Base-by-base conservation (phyloP, 768 basidiomycete species). In the Rhodotorula taiwanensis region DNA sequence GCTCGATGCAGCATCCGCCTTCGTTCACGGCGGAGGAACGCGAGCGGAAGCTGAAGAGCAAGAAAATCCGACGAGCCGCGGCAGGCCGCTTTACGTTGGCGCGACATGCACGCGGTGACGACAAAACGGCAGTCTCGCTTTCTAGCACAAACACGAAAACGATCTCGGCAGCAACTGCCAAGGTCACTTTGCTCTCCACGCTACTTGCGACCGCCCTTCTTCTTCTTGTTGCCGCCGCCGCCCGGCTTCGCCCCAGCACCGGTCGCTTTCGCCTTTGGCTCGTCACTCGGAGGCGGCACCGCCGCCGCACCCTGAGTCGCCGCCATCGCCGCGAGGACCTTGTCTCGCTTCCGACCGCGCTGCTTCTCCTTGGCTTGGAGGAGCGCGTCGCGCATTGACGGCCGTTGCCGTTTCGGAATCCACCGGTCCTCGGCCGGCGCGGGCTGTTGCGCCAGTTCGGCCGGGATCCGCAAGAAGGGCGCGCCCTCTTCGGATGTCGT, bases 301-400 rank as follows among this genome's bases (percentile, higher is more conserved):
- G 36, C 73, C 65, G 30, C 67, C 59, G 34, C 62, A 42, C 55
- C 66, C 58, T 49, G 60, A 55, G 28, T 42, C 65, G 55, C 4
- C 67, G 66, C 44, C 72, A 73, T 23, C 74, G 74, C 63, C 14
- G 36, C 36, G 73, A 72, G 0, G 70, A 33, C 75, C 75, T 30
- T 76, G 21, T 75, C 75, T 65, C 74, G 70, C 63, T 77, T 77
- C 53, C 60, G 71, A 21, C 73, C 71, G 49, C 76, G 74, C 73
- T 71, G 72, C 72, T 76, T 75, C 62, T 72, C 68, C 58, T 64
- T 69, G 60, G 61, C 55, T 39, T 66, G 55, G 34, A 68, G 48
- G 21, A 72, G 43, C 43, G 60, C 52, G 42, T 70, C 71, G 28
- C 64, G 55, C 55, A 69, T 62, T 10, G 49, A 51, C 23, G 65